Evolutionary conservation across 2,329 filamentous ascomycete species (phyloP).

Genomic region (Claviceps sp.): DNA sequence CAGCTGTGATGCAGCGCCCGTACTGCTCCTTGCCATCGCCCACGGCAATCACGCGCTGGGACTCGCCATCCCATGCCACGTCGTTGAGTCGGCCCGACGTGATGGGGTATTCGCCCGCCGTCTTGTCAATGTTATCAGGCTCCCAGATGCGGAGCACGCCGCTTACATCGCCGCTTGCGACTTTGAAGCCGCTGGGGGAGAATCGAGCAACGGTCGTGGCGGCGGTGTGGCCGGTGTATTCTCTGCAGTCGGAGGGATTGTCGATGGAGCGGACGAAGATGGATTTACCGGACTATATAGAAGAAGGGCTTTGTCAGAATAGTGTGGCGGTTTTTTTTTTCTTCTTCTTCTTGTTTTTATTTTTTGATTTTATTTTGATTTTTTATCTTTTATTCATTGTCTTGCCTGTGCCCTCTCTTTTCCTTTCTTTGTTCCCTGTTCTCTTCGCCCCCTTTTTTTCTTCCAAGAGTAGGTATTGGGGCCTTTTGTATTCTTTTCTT

Average conservation of each 20-base stretch:
- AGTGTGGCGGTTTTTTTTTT: neutral
- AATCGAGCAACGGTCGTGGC: conserved; percentile 88
- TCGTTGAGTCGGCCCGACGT: conserved; percentile 93
- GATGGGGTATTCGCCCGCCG: conserved; percentile 88
- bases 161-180: conserved; percentile 79
- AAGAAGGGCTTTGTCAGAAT: too few species aligned
- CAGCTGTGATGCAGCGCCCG: conserved; percentile 86
- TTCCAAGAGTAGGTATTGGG: neutral
- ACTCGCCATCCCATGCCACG: conserved; percentile 94
- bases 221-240: conserved; percentile 85
- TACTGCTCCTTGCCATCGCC: conserved; percentile 90
- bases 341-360: too few species aligned
- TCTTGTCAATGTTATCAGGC: conserved; percentile 67
- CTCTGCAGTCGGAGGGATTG: conserved; percentile 66
- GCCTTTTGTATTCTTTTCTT: too few species aligned
- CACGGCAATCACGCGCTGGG: conserved; percentile 89
- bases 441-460: neutral
- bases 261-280: conserved; percentile 94
- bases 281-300: conserved; percentile 72
- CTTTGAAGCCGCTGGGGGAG: conserved; percentile 85
- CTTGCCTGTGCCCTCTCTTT: too few species aligned
- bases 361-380: neutral
- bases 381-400: neutral
- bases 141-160: conserved; percentile 90
- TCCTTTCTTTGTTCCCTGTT: neutral